A percentile compares a stretch with the other conserved stretches of the same genome.
Conservation (phyloP, 2,329 filamentous ascomycete genomes). For the Albophoma yamanashiensis region DNA sequence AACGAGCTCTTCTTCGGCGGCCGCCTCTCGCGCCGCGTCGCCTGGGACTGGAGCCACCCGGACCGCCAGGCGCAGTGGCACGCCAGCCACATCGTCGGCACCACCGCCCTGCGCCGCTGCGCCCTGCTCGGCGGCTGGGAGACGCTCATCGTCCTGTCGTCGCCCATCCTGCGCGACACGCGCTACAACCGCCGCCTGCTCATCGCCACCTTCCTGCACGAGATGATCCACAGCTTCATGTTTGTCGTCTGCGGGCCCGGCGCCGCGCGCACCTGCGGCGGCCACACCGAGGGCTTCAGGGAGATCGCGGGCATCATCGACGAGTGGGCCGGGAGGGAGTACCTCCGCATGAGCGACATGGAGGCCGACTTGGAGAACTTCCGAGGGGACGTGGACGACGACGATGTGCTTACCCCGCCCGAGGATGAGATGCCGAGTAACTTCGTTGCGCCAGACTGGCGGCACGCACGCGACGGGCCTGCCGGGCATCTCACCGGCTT, state of each 20-base stretch:
- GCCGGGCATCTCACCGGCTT: not conserved
- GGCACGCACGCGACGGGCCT: not conserved
- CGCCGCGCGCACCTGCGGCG: conserved; percentile 35
- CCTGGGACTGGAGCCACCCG: conserved; percentile 50
- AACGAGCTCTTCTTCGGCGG: conserved; percentile 54
- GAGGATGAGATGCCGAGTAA: not conserved
- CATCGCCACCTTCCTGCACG: conserved; percentile 55
- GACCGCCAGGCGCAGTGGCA: conserved; percentile 32
- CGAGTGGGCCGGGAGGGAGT: conserved; percentile 45
- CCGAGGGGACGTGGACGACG: conserved; percentile 17
- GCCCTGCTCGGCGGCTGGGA: conserved; percentile 41
- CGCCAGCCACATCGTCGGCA: conserved; percentile 47
- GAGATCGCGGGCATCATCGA: conserved; percentile 51
- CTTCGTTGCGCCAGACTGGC: not conserved
- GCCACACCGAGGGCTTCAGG: conserved; percentile 50
- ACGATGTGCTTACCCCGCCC: conserved; percentile 3
- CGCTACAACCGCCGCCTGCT: conserved; percentile 49
- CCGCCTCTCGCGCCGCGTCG: conserved; percentile 43
- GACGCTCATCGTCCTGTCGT: conserved; percentile 51
- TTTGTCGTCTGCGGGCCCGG: conserved; percentile 52
- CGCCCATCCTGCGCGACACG: conserved; percentile 43
- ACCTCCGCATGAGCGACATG: conserved; percentile 46
- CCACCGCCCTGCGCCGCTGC: conserved; percentile 45
- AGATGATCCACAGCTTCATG: conserved; percentile 57
- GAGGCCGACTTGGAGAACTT: conserved; percentile 51